Evolutionary conservation across 2,329 filamentous ascomycete species (phyloP).

Genomic region (Coniella lustricola): DNA sequence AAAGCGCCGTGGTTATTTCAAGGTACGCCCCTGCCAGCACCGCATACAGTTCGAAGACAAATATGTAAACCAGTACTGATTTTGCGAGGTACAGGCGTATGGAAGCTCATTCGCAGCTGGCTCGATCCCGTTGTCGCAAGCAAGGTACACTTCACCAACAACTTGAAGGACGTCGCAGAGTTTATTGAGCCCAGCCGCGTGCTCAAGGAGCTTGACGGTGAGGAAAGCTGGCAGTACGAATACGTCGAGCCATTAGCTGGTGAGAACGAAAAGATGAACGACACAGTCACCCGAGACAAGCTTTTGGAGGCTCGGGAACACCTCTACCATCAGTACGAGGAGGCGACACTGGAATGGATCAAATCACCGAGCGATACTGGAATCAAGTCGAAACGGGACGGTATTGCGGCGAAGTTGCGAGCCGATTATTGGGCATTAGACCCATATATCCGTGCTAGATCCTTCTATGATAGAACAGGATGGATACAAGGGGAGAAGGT

Average conservation of each 20-base stretch:
- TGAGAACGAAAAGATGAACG: slow-evolving; percentile 72
- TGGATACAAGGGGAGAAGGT: slow-evolving; percentile 64
- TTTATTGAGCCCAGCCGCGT: slow-evolving; percentile 69
- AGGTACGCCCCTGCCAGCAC: slow-evolving; percentile 37
- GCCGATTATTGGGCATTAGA: slow-evolving; percentile 85
- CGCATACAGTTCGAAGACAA: too few species aligned
- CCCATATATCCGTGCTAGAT: slow-evolving; percentile 74
- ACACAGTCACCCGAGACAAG: slow-evolving; percentile 53
- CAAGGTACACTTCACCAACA: slow-evolving; percentile 92
- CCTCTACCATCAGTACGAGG: slow-evolving; percentile 68
- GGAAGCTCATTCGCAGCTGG: slow-evolving; percentile 94
- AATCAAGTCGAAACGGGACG: slow-evolving; percentile 50
- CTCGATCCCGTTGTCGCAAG: slow-evolving; percentile 90
- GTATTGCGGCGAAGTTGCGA: slow-evolving; percentile 56
- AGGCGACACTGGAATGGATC: slow-evolving; percentile 70
- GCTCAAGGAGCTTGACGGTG: slow-evolving; percentile 76
- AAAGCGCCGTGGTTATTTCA: slow-evolving; percentile 97
- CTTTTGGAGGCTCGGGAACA: slow-evolving; percentile 56
- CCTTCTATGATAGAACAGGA: slow-evolving; percentile 77
- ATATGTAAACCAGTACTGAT: too few species aligned
- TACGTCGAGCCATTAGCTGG: slow-evolving; percentile 69
- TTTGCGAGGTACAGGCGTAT: slow-evolving; percentile 56
- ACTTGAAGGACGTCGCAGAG: slow-evolving; percentile 65
- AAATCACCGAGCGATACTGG: slow-evolving; percentile 37
- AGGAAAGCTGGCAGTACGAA: slow-evolving; percentile 75